Evolutionary conservation across 306 rosid species (phyloP), one percentile per base, ranked within the genome.

Genomic region (Lablab purpureus): DNA sequence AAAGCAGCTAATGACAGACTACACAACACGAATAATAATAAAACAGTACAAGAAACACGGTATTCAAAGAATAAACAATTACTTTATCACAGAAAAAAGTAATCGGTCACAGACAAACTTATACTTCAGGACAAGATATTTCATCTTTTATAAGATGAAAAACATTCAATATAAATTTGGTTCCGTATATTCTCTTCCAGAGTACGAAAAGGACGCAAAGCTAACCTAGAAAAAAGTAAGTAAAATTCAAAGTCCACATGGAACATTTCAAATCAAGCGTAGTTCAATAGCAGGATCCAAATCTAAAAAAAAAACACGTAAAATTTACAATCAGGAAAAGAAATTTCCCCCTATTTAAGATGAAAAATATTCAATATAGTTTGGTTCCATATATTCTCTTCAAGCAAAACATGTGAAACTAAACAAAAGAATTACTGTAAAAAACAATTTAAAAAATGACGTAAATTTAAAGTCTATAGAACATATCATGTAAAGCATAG

Each of bases 371-470:
- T 60, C 30, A 12, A 49, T 11, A 10, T 5, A 23, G 43, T 6
- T 17, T 34, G 19, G 50, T 50, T 64, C 59, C 67, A 41, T 22
- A 3, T 52, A 36, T 15, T 40, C 40, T 69, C 6, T 9, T 30
- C 25, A 43, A 65, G 19, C 66, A 59, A 59, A 0, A 60, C 76
- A 70, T 8, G 59, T 34, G 52, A 32, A 46, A 51, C 45, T 41
- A 80, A 70, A 60, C 64, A 84, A 50, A 74, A 52, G 9, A 15
- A 51, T 51, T 51, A 55, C 6, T 10, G 25, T 55, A 11, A 1
- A 11, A 6, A n/a, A 22, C 28, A 55, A 7, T 32, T 2, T 0
- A 2, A 17, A 6, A 30, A 28, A 17, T 14, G 1, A 62, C 1
- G 40, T 14, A 30, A n/a, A 60, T 15, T 60, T 13, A 63, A 63